Percentiles rank a stretch among this genome's conserved stretches.
phyloP scores from a whole-genome alignment of 2,329 filamentous ascomycete species.

The Furcasterigmium furcatum region DNA sequence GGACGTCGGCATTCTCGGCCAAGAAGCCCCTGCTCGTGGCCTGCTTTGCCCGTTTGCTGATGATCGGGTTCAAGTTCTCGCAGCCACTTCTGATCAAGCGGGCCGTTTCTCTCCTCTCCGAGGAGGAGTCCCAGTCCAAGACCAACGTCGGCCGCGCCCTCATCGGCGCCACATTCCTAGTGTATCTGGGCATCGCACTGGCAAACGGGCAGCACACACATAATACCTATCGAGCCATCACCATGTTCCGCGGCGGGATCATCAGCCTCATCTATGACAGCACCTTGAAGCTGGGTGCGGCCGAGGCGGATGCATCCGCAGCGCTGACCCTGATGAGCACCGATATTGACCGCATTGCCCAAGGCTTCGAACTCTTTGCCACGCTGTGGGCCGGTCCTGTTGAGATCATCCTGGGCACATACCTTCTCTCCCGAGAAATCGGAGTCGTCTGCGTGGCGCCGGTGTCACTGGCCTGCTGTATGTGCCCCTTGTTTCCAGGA shows the following conservation, averaged over 20 bases:
- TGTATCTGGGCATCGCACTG: slow-evolving; percentile 38
- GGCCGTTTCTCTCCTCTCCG: slow-evolving; percentile 25
- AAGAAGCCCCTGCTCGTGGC: slow-evolving; percentile 26
- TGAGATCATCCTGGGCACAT: slow-evolving; percentile 20
- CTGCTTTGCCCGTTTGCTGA: slow-evolving; percentile 19
- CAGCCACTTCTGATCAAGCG: slow-evolving; percentile 41
- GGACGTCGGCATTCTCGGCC: slow-evolving; percentile 17
- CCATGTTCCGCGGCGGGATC: slow-evolving; percentile 21
- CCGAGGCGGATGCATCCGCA: slow-evolving; percentile 12
- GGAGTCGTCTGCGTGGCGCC: slow-evolving; percentile 32
- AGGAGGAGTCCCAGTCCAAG: slow-evolving; percentile 17
- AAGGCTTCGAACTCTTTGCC: slow-evolving; percentile 11
- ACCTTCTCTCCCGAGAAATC: slow-evolving; percentile 26
- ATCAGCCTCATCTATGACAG: slow-evolving; percentile 21
- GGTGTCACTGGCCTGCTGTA: slow-evolving; percentile 34
- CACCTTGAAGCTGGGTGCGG: slow-evolving; percentile 12
- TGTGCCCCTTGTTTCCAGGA: slow-evolving; percentile 12
- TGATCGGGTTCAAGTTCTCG: slow-evolving; percentile 35
- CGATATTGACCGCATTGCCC: slow-evolving; percentile 21
- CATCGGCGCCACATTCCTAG: slow-evolving; percentile 33
- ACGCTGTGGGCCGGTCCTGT: slow-evolving; percentile 15
- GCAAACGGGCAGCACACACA: slow-evolving; percentile 17
- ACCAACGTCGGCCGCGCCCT: slow-evolving; percentile 29
- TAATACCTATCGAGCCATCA: slow-evolving; percentile 17
- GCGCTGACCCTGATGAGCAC: slow-evolving; percentile 22